Evolutionary conservation across 1,139 yeast species (phyloP).

Genomic region (Suhomyces ambrosiae): DNA sequence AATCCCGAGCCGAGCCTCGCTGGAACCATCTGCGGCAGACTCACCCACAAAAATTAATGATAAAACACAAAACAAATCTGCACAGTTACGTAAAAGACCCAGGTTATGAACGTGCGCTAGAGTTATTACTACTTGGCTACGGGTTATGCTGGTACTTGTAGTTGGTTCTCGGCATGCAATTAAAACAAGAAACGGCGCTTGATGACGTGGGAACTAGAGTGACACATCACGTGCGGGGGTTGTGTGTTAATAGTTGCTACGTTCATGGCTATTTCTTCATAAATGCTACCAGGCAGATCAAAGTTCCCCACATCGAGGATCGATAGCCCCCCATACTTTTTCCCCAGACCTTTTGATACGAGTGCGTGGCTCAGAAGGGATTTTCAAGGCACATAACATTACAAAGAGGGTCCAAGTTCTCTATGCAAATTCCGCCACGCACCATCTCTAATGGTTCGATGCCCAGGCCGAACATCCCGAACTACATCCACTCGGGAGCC

Average conservation of each 20-base stretch:
- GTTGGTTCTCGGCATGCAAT: background rate
- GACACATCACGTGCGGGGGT: conserved; percentile 3
- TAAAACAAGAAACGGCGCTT: too few species aligned
- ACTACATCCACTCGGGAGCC: background rate
- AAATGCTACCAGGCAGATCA: background rate
- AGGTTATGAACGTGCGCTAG: background rate
- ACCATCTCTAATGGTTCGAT: background rate
- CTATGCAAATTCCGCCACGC: background rate
- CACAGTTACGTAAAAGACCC: conserved; percentile 1
- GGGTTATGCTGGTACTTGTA: background rate
- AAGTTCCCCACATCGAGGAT: too few species aligned
- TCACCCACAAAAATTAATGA: background rate
- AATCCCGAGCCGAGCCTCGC: conserved; percentile 2
- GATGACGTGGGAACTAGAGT: too few species aligned
- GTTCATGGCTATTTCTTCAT: background rate
- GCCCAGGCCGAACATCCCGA: background rate
- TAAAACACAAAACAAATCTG: background rate
- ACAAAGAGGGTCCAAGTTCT: conserved; percentile 1
- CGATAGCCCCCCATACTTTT: background rate
- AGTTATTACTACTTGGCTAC: background rate
- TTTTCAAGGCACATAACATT: conserved; percentile 7
- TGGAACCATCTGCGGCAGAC: background rate
- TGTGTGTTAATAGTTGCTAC: too few species aligned
- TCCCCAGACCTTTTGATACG: conserved; percentile 4
- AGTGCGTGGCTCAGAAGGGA: conserved; percentile 3